Percentiles rank a stretch among this genome's conserved stretches.
phyloP scores from a whole-genome alignment of 2,329 filamentous ascomycete genomes.

The Thielaviopsis punctulata region DNA sequence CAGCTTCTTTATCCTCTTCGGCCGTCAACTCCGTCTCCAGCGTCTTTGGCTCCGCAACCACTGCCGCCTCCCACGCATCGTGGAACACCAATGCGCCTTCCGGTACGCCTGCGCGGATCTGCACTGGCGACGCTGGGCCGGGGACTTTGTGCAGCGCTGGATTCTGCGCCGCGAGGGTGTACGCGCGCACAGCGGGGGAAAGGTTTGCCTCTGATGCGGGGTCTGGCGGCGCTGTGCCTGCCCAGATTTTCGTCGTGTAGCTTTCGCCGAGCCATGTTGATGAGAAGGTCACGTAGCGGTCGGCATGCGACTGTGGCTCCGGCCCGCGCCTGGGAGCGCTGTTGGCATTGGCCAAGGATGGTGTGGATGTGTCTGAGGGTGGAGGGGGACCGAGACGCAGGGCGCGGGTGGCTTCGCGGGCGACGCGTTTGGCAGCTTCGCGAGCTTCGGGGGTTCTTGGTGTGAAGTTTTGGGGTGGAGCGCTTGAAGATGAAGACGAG shows the following conservation, averaged over 20 bases:
- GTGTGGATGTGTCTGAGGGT: background rate
- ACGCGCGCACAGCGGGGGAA: slow-evolving; percentile 10
- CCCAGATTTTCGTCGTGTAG: slow-evolving; percentile 16
- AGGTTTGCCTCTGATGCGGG: background rate
- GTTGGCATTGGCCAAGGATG: background rate
- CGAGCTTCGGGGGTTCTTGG: background rate
- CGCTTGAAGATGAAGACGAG: slow-evolving; percentile 12
- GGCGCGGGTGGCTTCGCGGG: slow-evolving; percentile 4
- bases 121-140: slow-evolving; percentile 30
- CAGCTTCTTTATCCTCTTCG: slow-evolving; percentile 1
- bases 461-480: background rate
- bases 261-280: slow-evolving; percentile 16
- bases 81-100: slow-evolving; percentile 28
- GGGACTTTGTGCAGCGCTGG: slow-evolving; percentile 20
- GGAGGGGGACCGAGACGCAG: slow-evolving; percentile 10
- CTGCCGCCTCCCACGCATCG: slow-evolving; percentile 33
- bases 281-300: slow-evolving; percentile 13
- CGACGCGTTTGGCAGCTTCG: slow-evolving; percentile 10
- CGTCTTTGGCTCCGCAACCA: slow-evolving; percentile 21
- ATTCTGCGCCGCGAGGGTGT: slow-evolving; percentile 21
- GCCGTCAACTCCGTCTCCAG: background rate
- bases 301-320: slow-evolving; percentile 4
- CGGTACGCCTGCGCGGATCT: slow-evolving; percentile 33
- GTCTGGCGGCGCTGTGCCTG: slow-evolving; percentile 17
- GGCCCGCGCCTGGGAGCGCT: slow-evolving; percentile 1